Conservation (phyloP, 192 early-diverging fungal genomes). For the Backusella mclennaniae region DNA sequence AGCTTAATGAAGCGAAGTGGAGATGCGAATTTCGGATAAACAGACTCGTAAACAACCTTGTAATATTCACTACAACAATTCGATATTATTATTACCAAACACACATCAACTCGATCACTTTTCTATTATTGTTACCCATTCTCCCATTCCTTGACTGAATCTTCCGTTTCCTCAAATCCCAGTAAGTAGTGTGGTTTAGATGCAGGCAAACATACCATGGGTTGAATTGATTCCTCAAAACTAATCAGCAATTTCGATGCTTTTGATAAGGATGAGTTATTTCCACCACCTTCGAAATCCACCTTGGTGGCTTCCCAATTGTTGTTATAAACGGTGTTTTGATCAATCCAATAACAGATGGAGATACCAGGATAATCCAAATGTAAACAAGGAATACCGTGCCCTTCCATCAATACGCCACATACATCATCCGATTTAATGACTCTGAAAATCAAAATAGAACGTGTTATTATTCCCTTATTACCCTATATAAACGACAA, state of each 20-base stretch:
- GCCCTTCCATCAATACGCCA: slow-evolving; percentile 28
- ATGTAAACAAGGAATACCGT: slow-evolving; percentile 32
- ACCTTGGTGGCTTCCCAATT: slow-evolving; percentile 21
- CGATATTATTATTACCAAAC: background rate
- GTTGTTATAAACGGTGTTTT: background rate
- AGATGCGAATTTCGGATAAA: slow-evolving; percentile 10
- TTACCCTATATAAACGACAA: background rate
- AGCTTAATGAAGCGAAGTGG: slow-evolving; percentile 25
- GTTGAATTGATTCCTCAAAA: slow-evolving; percentile 21
- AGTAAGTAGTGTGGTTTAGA: slow-evolving; percentile 21
- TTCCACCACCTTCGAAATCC: slow-evolving; percentile 9
- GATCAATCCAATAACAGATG: slow-evolving; percentile 30
- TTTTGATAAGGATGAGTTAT: background rate
- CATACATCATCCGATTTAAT: slow-evolving; percentile 13
- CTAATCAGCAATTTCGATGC: slow-evolving; percentile 18
- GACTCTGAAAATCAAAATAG: background rate
- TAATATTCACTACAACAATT: slow-evolving; percentile 14
- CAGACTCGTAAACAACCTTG: slow-evolving; percentile 23
- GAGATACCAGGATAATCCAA: slow-evolving; percentile 28
- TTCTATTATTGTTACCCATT: slow-evolving; percentile 14
- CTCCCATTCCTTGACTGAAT: slow-evolving; percentile 14
- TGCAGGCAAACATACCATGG: slow-evolving; percentile 12
- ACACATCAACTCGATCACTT: background rate
- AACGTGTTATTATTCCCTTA: background rate
- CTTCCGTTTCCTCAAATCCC: slow-evolving; percentile 29